Percentiles rank a stretch among this genome's conserved stretches.
phyloP scores from a whole-genome alignment of 2,329 filamentous ascomycete species.

The Drechmeria coniospora region DNA sequence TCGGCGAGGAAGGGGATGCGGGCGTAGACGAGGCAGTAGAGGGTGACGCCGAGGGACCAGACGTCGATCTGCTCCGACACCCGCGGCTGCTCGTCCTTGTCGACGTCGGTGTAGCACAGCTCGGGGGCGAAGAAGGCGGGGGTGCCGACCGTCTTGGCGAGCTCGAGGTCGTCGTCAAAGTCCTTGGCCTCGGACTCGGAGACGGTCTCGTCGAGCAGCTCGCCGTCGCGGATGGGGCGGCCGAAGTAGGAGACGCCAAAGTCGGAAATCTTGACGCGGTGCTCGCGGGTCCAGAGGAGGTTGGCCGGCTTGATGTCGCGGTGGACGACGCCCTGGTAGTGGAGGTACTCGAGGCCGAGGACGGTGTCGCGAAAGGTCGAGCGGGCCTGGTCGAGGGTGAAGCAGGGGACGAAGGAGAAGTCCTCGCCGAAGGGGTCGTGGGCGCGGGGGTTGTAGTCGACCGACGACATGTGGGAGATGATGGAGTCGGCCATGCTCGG shows the following conservation, averaged over 20 bases:
- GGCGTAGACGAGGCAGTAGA: constrained; percentile 90
- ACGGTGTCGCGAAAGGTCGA: constrained; percentile 85
- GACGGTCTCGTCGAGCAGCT: constrained; percentile 56
- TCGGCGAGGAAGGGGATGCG: constrained; percentile 86
- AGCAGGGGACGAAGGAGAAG: constrained; percentile 82
- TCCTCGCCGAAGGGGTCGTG: constrained; percentile 68
- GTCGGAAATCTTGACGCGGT: constrained; percentile 92
- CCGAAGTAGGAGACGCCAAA: constrained; percentile 98
- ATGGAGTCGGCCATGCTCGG: constrained; percentile 70
- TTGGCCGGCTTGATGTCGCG: constrained; percentile 84
- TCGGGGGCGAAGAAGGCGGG: constrained; percentile 97
- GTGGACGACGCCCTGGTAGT: constrained; percentile 74
- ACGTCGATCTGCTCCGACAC: constrained; percentile 92
- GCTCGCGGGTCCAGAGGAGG: constrained; percentile 69
- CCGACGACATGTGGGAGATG: constrained; percentile 52
- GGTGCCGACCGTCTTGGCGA: constrained; percentile 97
- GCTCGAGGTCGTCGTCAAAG: constrained; percentile 81
- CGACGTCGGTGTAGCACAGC: constrained; percentile 75
- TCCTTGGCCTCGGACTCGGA: constrained; percentile 74
- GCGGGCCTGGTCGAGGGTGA: constrained; percentile 72
- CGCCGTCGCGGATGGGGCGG: constrained; percentile 68
- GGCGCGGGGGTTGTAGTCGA: constrained; percentile 39
- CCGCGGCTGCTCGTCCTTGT: constrained; percentile 52
- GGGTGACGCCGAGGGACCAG: constrained; percentile 89
- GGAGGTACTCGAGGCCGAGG: constrained; percentile 81